A percentile compares a stretch with the other conserved stretches of the same genome.
Evolutionary conservation across 163 green algal genomes (phyloP).

Genomic region (Botryococcus braunii): DNA sequence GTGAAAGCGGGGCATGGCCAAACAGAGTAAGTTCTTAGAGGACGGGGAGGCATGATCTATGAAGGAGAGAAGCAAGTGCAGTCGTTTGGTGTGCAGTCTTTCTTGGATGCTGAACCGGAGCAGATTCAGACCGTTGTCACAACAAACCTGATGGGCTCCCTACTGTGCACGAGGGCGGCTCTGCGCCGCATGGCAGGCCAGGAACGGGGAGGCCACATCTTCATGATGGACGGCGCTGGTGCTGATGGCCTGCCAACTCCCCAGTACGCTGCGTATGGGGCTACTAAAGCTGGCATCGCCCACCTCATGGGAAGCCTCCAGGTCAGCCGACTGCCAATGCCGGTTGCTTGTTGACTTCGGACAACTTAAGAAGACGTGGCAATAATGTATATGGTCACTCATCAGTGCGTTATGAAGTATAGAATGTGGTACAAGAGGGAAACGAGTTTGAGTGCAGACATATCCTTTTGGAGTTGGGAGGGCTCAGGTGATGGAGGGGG

Average conservation of each 20-base stretch:
- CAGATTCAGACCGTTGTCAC: constrained; percentile 42
- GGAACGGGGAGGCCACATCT: constrained; percentile 55
- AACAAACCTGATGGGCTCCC: constrained; percentile 70
- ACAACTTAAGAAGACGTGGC: too few relatives aligned
- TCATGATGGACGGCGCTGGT: constrained; percentile 75
- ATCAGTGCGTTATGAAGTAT: too few relatives aligned
- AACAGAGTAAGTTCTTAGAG: background rate
- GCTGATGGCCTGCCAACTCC: constrained; percentile 61
- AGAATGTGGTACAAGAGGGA: too few relatives aligned
- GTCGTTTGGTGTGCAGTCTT: constrained; percentile 16
- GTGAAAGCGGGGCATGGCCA: background rate
- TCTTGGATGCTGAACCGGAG: constrained; percentile 32
- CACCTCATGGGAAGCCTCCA: constrained; percentile 61
- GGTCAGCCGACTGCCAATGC: too few relatives aligned
- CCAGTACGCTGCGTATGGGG: constrained; percentile 69
- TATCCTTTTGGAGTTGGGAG: too few relatives aligned
- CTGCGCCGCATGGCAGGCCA: constrained; percentile 33
- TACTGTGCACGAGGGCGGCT: constrained; percentile 51
- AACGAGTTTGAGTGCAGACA: too few relatives aligned
- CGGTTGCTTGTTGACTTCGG: too few relatives aligned
- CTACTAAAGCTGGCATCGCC: constrained; percentile 67
- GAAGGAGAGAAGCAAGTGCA: background rate
- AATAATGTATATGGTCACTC: too few relatives aligned
- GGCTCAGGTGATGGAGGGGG: too few relatives aligned
- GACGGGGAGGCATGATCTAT: too few relatives aligned